Conservation (phyloP, 169 alveolate species). For the Perkinsus marinus region DNA sequence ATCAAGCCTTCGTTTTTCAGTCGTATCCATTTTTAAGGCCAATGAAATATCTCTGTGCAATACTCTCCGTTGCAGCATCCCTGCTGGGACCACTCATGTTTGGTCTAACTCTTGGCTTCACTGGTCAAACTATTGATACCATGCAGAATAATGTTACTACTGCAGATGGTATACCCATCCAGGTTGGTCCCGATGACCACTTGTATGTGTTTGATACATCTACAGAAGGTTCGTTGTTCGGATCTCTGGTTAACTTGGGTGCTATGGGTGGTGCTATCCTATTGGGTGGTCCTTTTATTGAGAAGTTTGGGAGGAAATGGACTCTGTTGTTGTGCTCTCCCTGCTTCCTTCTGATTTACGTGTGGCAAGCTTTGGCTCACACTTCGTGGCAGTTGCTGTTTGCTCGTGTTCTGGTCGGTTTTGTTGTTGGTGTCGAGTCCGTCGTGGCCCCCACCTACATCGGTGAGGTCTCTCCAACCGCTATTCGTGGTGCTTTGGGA, state of each 20-base stretch:
- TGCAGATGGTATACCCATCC: not conserved
- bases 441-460: not conserved
- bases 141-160: not conserved
- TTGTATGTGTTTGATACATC: not conserved
- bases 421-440: not conserved
- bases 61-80: not conserved
- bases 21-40: not conserved
- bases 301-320: not conserved
- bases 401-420: not conserved
- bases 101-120: not conserved
- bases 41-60: not conserved
- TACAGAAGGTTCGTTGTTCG: not conserved
- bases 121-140: not conserved
- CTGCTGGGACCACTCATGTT: not conserved
- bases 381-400: not conserved
- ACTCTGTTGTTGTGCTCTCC: not conserved
- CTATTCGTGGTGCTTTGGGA: not conserved
- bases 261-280: not conserved
- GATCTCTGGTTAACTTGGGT: not conserved
- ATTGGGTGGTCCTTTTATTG: not conserved
- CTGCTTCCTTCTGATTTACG: not conserved
- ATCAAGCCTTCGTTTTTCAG: not conserved
- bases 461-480: not conserved
- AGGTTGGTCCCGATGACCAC: not conserved
- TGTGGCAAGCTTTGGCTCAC: not conserved